These are phyloP conservation scores for Pinus tabuliformis DNA, from an alignment of 75 land plant species.

Conservation along the genomic window DNA sequence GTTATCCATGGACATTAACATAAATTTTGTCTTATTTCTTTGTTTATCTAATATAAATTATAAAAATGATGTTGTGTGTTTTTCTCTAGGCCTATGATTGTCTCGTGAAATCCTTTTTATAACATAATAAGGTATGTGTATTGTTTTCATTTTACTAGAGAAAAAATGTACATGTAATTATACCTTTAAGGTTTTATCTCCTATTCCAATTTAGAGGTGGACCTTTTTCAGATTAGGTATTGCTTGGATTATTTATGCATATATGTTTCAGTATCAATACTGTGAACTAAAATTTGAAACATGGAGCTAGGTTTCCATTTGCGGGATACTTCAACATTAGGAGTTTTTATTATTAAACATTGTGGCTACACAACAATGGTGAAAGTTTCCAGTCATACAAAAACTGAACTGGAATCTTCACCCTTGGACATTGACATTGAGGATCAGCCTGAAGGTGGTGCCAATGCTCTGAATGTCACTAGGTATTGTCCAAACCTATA, in stretches of 20 bases:
- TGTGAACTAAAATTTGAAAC: slow-evolving; percentile 2
- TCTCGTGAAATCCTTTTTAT: slow-evolving; percentile 85
- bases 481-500: slow-evolving; percentile 41
- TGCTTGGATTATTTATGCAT: not conserved
- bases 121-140: slow-evolving; percentile 79
- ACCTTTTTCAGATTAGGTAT: not conserved
- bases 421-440: slow-evolving; percentile 74
- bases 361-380: slow-evolving; percentile 81
- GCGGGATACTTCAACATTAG: slow-evolving; percentile 86
- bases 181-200: not conserved
- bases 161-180: slow-evolving; percentile 83
- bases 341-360: slow-evolving; percentile 79
- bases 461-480: slow-evolving; percentile 91
- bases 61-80: not conserved
- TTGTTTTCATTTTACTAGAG: slow-evolving; percentile 46
- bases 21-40: not conserved
- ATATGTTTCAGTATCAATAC: not conserved
- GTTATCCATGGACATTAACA: not conserved
- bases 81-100: slow-evolving; percentile 81
- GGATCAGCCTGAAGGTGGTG: slow-evolving; percentile 93
- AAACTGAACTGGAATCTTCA: slow-evolving; percentile 20
- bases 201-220: not conserved
- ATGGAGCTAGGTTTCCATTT: not conserved
- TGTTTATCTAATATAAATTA: not conserved
- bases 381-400: slow-evolving; percentile 47